Evolutionary conservation across 78 protist genomes (phyloP).

Genomic region (Emiliania huxleyi): DNA sequence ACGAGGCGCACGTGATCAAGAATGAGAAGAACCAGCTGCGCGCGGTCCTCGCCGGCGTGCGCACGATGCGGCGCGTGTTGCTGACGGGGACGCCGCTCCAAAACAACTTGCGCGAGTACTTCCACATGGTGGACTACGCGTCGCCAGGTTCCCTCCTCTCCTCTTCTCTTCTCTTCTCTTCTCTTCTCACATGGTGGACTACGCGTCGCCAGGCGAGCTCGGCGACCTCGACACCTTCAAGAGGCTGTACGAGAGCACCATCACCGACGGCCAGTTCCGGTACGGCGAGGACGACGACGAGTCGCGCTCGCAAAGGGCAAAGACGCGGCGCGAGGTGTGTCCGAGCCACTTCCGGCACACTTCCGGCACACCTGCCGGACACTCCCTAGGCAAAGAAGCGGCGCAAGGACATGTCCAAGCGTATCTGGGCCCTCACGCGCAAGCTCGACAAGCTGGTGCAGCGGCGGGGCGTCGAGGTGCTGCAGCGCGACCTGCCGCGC

Average conservation of each 20-base stretch:
- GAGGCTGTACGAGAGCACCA: background rate
- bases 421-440: background rate
- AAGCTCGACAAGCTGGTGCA: background rate
- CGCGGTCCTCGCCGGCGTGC: background rate
- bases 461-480: background rate
- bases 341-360: no score
- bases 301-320: no score
- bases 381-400: no score
- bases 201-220: background rate
- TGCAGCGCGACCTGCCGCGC: background rate
- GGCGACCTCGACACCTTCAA: background rate
- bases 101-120: slow-evolving; percentile 49
- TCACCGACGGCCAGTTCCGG: background rate
- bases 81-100: slow-evolving; percentile 80
- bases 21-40: background rate
- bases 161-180: no score
- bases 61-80: slow-evolving; percentile 29
- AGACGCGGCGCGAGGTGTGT: no score
- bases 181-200: background rate
- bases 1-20: slow-evolving; percentile 79
- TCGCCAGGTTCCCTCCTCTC: background rate
- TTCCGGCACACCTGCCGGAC: no score
- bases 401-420: background rate
- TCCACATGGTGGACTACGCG: background rate
- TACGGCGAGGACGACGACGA: no score